A percentile compares a stretch with the other conserved stretches of the same genome.
These are phyloP conservation scores for Xylaria telfairii DNA, from an alignment of 495 filamentous ascomycete species.

Conservation along the genomic window DNA sequence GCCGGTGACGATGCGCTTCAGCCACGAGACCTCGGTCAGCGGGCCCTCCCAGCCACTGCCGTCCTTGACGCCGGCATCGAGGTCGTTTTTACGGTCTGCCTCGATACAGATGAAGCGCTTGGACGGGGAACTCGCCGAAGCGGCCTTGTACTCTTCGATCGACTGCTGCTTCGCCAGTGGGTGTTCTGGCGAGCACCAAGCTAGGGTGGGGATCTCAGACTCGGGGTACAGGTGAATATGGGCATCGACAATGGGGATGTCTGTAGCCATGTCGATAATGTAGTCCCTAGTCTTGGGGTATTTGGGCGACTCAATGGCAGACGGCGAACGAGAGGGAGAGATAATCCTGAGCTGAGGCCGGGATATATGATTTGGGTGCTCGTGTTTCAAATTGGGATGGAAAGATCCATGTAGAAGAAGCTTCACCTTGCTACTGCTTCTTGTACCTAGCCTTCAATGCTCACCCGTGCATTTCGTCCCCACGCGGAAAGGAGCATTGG, in stretches of 20 bases:
- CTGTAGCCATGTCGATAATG: constrained; percentile 25
- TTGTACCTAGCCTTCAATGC: too few relatives aligned
- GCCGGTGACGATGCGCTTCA: constrained; percentile 68
- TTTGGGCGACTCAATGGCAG: background rate
- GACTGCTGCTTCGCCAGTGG: constrained; percentile 67
- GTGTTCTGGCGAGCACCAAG: constrained; percentile 65
- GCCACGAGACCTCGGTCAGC: constrained; percentile 72
- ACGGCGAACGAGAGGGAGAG: background rate
- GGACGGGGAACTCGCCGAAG: constrained; percentile 38
- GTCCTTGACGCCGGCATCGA: constrained; percentile 52
- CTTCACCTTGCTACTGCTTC: background rate
- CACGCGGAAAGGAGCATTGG: background rate
- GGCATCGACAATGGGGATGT: constrained; percentile 71
- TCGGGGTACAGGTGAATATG: constrained; percentile 86
- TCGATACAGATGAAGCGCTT: constrained; percentile 82
- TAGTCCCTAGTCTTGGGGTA: background rate
- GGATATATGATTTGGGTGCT: background rate
- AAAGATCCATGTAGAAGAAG: background rate
- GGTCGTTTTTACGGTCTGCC: constrained; percentile 72
- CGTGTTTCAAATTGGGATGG: background rate
- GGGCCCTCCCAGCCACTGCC: constrained; percentile 57
- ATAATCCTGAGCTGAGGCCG: background rate
- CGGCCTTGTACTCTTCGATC: constrained; percentile 61
- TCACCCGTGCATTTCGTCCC: background rate
- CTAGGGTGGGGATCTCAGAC: constrained; percentile 64